Base-by-base conservation (phyloP, 2,329 filamentous ascomycete genomes). In the Trichoderma gracile region DNA sequence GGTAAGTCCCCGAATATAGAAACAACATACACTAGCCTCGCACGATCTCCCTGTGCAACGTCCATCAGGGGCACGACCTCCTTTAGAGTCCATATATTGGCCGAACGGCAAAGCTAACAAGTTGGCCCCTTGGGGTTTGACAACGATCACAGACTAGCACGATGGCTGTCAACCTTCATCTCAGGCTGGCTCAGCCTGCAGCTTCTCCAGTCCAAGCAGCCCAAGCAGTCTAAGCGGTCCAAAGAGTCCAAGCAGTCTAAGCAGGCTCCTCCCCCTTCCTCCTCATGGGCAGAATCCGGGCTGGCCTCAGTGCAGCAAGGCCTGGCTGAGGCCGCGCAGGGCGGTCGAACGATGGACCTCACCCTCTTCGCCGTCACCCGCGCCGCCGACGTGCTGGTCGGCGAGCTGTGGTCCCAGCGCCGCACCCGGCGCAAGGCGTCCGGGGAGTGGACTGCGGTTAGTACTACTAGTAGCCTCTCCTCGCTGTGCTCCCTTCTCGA, bases 351-450 rank as follows among this genome's bases (percentile, higher is more conserved):
- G 1, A 82, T 96, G 66, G 92, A 96, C 73, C 80, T 96, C 38
- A 94, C 91, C 0, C 79, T 96, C n/a, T 94, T 95, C 73, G 86
- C 90, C 12, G 80, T 85, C 52, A 87, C 86, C 12, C 83, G 91
- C 69, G 92, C 92, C 50, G 72, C 90, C 12, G 91, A 95, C 74
- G 85, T 92, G 5, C 69, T 92, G 9, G 78, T 90, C 49, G 87
- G 88, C 61, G 83, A 87, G 67, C 71, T 87, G 25, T 93, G 90
- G 89, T 77, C 81, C 17, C 82, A 77, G 47, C 78, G 80, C 61
- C 80, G 77, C 61, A 67, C 73, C 3, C 78, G 81, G 66, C 77
- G 82, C 54, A 72, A 81, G 67, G 78, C 80, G 46, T 71, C 74
- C 12, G 75, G 76, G 19, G 78, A 74, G 66, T 85, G 84, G 82